phyloP scores from a whole-genome alignment of 2,329 filamentous ascomycete genomes.

The Parastagonospora nodorum region DNA sequence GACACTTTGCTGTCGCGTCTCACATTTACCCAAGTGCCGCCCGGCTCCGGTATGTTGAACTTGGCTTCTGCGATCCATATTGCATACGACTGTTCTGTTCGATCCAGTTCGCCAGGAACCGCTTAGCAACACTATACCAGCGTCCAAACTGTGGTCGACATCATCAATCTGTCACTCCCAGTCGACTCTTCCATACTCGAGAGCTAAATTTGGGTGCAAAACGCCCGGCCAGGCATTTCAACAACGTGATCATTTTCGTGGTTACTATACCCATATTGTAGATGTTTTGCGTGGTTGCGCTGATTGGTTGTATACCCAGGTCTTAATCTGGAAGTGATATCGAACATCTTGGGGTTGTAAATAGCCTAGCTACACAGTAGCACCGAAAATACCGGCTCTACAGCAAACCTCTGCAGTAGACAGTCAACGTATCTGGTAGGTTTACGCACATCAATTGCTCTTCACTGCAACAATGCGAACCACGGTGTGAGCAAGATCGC shows the following conservation, averaged over 20 bases:
- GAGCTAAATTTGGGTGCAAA: conserved; percentile 21
- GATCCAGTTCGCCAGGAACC: conserved; percentile 16
- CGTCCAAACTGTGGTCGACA: not conserved
- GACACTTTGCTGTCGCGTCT: conserved; percentile 1
- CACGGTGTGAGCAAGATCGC: not conserved
- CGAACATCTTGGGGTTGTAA: conserved; percentile 8
- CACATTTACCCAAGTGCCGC: conserved; percentile 9
- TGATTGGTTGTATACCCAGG: conserved; percentile 22
- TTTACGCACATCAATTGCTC: not conserved
- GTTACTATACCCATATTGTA: conserved; percentile 29
- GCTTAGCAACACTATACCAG: conserved; percentile 11
- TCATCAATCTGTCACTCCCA: conserved; percentile 11
- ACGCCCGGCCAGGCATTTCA: conserved; percentile 5
- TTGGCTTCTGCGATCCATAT: conserved; percentile 11
- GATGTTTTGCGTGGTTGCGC: not conserved
- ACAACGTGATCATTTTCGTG: conserved; percentile 6
- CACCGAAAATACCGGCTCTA: not conserved
- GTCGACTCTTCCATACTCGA: conserved; percentile 1
- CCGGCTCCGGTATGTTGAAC: conserved; percentile 1
- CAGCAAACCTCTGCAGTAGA: no score
- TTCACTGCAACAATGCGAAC: not conserved
- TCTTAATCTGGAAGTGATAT: conserved; percentile 31
- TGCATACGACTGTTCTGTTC: conserved; percentile 4
- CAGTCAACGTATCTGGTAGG: not conserved
- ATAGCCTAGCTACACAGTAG: conserved; percentile 13